Evolutionary conservation across 768 basidiomycete genomes (phyloP).

Genomic region (Suillus tomentosus): DNA sequence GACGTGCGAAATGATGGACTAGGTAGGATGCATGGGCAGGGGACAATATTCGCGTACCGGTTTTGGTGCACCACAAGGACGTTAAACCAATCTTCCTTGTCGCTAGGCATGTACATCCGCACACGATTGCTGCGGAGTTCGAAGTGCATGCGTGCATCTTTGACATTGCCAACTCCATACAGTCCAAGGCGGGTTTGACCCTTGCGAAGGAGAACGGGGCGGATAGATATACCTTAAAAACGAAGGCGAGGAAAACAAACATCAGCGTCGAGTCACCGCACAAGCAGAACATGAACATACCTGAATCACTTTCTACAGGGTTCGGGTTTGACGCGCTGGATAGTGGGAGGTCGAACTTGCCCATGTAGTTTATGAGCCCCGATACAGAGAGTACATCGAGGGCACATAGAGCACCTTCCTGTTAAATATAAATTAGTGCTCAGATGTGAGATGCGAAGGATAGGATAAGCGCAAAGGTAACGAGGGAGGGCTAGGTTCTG

Average conservation of each 20-base stretch:
- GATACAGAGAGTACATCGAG: constrained; percentile 93
- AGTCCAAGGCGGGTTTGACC: constrained; percentile 86
- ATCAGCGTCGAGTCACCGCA: neutral
- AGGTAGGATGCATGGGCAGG: neutral
- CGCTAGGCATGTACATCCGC: constrained; percentile 92
- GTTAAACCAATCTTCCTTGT: constrained; percentile 95
- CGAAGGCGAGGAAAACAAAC: neutral
- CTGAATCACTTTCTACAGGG: constrained; percentile 21
- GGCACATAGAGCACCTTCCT: constrained; percentile 96
- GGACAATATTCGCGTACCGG: constrained; percentile 49
- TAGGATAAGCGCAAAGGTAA: neutral
- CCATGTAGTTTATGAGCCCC: constrained; percentile 96
- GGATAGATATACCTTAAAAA: constrained; percentile 71
- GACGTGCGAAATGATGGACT: neutral
- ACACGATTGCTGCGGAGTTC: constrained; percentile 93
- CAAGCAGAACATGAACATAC: neutral
- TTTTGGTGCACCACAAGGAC: constrained; percentile 94
- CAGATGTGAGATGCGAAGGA: neutral
- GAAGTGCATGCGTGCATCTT: constrained; percentile 95
- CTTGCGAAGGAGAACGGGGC: constrained; percentile 89
- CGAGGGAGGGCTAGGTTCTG: neutral
- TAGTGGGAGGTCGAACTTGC: constrained; percentile 86
- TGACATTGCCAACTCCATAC: constrained; percentile 96
- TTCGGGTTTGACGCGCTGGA: constrained; percentile 47
- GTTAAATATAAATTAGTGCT: constrained; percentile 8